A percentile compares a stretch with the other conserved stretches of the same genome.
Conservation (phyloP, 225 moss, liverwort and hornwort genomes). For the Rhytidiadelphus loreus region DNA sequence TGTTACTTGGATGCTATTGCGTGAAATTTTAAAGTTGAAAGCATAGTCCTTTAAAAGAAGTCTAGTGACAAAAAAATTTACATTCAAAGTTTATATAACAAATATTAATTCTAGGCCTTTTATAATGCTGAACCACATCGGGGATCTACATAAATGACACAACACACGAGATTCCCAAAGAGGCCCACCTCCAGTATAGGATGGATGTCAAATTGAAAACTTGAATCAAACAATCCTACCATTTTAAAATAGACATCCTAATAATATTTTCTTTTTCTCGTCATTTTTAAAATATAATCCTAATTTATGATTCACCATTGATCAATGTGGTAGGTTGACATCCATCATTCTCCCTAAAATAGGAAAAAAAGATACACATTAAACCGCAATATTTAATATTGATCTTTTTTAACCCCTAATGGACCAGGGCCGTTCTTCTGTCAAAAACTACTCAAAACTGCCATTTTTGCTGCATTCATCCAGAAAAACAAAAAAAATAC, state of each 20-base stretch:
- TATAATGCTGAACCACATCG: no score
- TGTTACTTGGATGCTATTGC: background rate
- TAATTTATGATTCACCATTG: background rate
- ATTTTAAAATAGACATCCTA: background rate
- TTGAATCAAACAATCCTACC: no score
- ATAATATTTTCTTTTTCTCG: rapidly evolving
- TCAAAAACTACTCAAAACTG: no score
- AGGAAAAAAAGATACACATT: background rate
- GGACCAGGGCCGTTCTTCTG: no score
- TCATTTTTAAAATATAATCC: background rate
- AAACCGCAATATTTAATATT: background rate
- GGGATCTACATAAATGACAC: background rate
- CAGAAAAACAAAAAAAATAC: no score
- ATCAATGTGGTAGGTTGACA: background rate
- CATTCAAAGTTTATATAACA: no score
- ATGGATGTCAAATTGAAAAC: no score
- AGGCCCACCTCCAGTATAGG: no score
- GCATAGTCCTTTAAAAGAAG: no score
- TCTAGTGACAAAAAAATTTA: no score
- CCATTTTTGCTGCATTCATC: no score
- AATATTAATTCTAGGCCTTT: background rate
- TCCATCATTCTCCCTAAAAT: background rate
- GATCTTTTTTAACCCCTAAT: no score
- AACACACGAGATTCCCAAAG: background rate
- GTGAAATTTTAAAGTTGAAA: background rate